Base-by-base conservation (phyloP, 164 flowering plant species). In the Stephania japonica region DNA sequence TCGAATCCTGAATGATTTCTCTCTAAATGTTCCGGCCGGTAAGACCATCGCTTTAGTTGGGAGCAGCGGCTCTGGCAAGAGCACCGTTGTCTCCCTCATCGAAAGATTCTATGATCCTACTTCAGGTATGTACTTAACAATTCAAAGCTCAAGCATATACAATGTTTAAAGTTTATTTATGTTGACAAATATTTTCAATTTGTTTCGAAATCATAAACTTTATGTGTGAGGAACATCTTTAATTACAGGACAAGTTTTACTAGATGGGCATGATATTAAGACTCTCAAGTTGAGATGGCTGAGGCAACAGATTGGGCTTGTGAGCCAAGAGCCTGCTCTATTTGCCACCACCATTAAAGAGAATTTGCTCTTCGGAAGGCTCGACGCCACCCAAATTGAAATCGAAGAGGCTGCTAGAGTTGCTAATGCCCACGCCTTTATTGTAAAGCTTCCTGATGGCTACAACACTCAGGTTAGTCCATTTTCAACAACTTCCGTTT, bases 321-420 rank as follows among this genome's bases (percentile, higher is more conserved):
- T 95, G 72, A 93, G 99, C 80, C 99, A 95, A 83, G 99, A 95
- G 73, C 99, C 99, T n/a, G 94, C 97, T 10, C 78, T 95, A n/a
- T 95, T 95, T 72, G 99, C 99, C 6, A 93, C 99, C 78, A 86
- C 89, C 80, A 93, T 95, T 68, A 88, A 83, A 75, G 99, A 95
- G 68, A 95, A 95, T 81, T 86, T 95, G 73, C 90, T 93, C 3
- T 76, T 93, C 65, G 99, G 98, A 41, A 80, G 96, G 80, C 89
- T 94, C 6, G 93, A 95, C 72, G 97, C 99, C 1, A 83, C 85
- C 70, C 87, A 81, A 70, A 80, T 83, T 19, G 98, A 93, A 85
- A 81, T 93, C 4, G 99, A 95, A 83, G 99, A 91, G 74, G 99
- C 99, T 68, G 93, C 98, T 8, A 80, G 96, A 82, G 97, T 93